A percentile compares a stretch with the other conserved stretches of the same genome.
phyloP scores from a whole-genome alignment of 164 flowering plant genomes.

The Platanus orientalis region DNA sequence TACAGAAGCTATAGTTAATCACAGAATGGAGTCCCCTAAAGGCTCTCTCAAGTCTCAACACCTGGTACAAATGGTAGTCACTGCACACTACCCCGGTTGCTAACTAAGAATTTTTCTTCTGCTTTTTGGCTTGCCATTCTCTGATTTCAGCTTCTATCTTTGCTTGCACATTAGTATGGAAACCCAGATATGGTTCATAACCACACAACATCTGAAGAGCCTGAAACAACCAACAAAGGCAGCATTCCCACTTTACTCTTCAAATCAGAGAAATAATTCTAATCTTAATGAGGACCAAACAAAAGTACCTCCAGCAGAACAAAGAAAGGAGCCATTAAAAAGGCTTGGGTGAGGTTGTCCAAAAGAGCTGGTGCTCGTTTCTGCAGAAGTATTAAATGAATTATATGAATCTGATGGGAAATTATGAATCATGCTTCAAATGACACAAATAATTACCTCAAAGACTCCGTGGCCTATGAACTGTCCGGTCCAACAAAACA shows the following conservation, averaged over 20 bases:
- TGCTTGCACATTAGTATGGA: conserved; percentile 45
- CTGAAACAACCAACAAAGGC: conserved; percentile 30
- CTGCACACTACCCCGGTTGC: neutral
- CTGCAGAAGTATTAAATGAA: conserved; percentile 22
- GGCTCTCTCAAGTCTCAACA: too few relatives aligned
- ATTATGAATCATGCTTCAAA: neutral
- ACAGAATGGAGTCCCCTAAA: neutral
- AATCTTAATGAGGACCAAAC: neutral
- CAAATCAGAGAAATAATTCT: neutral
- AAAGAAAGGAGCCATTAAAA: conserved; percentile 66
- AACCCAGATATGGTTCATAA: conserved; percentile 90
- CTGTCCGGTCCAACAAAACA: conserved; percentile 63
- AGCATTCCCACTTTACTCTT: neutral
- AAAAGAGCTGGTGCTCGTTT: conserved; percentile 63
- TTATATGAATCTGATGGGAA: neutral
- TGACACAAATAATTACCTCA: conserved; percentile 33
- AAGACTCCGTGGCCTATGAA: conserved; percentile 65
- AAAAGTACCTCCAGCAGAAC: conserved; percentile 56
- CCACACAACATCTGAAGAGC: conserved; percentile 53
- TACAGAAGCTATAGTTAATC: neutral
- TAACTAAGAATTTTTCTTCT: conserved; percentile 34
- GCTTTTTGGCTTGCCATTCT: conserved; percentile 61
- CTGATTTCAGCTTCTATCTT: conserved; percentile 49
- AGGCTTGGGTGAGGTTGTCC: conserved; percentile 61
- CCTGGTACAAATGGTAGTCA: neutral